Evolutionary conservation across 1,284 basidiomycete genomes (phyloP), one percentile per base, ranked within the genome.

Genomic region (Wallemia hederae): DNA sequence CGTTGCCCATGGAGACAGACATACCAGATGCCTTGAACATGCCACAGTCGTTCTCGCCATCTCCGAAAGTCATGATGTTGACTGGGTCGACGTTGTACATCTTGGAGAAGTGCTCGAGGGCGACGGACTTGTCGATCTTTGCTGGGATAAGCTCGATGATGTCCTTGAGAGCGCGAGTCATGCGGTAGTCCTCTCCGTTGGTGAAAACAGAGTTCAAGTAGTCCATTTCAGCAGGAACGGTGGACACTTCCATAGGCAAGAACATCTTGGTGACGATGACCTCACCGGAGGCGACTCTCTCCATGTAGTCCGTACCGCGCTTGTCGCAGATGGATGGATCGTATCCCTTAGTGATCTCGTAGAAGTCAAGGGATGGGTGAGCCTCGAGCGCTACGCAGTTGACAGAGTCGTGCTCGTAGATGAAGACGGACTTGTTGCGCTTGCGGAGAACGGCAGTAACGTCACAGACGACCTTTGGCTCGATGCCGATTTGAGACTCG

Each of bases 111-210:
- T 64, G 64, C 24, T 61, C 61, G 56, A 65, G 64, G 1, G 65
- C 65, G 25, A 60, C 64, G 17, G 62, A 63, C 63, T 65, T 65
- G 64, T 65, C 64, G 61, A 65, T 64, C 33, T 60, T 60, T 31
- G 64, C 64, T 55, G 63, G 62, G 59, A 65, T 63, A 15, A 65
- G 62, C 59, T 65, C 65, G 62, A 65, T 65, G 58, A 65, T 65
- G 64, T 65, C 64, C 19, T 64, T 64, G 19, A 65, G 62, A 2
- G 65, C 65, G 49, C 65, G 65, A 27, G 65, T 65, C 60, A 62
- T 65, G 61, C 64, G 63, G 64, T 64, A 65, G 1, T 63, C 59
- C 24, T 62, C 64, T 14, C 56, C 25, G 57, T 59, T 62, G 24
- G 63, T 61, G 63, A 65, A 65, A 29, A 59, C 28, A 58, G 62